These are phyloP conservation scores for Ceratobasidium sp. DNA, from an alignment of 1,284 basidiomycete species.

Conservation along the genomic window DNA sequence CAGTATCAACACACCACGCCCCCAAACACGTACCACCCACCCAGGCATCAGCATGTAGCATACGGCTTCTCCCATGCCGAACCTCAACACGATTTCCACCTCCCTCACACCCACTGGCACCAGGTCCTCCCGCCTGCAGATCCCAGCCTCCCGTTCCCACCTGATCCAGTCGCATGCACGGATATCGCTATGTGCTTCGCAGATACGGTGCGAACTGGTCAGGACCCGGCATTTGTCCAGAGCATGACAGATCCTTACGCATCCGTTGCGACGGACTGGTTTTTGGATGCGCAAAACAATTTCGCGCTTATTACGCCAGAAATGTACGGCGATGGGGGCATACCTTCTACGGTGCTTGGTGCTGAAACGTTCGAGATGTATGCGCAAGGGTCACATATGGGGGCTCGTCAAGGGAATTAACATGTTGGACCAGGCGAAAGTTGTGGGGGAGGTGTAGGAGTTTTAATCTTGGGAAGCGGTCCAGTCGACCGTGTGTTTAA, in stretches of 20 bases:
- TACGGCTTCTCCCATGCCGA: slow-evolving; percentile 26
- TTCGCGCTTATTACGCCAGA: slow-evolving; percentile 19
- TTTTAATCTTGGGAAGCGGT: too few relatives aligned
- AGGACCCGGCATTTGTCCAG: slow-evolving; percentile 29
- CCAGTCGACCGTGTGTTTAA: too few relatives aligned
- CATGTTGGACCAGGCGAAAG: background rate
- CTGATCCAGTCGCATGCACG: slow-evolving; percentile 34
- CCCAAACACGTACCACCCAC: background rate
- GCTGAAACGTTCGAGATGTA: background rate
- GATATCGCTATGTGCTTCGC: slow-evolving; percentile 38
- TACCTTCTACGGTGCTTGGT: background rate
- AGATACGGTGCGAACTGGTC: slow-evolving; percentile 19
- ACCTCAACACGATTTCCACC: slow-evolving; percentile 33
- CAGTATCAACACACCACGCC: slow-evolving; percentile 8
- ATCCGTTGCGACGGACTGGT: slow-evolving; percentile 13
- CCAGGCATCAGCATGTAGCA: slow-evolving; percentile 13
- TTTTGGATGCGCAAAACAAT: slow-evolving; percentile 1
- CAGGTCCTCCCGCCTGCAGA: slow-evolving; percentile 26
- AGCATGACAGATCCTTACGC: slow-evolving; percentile 24
- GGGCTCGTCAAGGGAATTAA: background rate
- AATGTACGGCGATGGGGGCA: background rate
- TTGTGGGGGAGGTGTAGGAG: too few relatives aligned
- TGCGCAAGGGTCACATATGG: background rate
- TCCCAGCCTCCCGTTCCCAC: slow-evolving; percentile 35
- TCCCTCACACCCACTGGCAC: slow-evolving; percentile 35